These are phyloP conservation scores for Zanthoxylum bungeanum DNA, from an alignment of 345 rosid species.

Conservation along the genomic window DNA sequence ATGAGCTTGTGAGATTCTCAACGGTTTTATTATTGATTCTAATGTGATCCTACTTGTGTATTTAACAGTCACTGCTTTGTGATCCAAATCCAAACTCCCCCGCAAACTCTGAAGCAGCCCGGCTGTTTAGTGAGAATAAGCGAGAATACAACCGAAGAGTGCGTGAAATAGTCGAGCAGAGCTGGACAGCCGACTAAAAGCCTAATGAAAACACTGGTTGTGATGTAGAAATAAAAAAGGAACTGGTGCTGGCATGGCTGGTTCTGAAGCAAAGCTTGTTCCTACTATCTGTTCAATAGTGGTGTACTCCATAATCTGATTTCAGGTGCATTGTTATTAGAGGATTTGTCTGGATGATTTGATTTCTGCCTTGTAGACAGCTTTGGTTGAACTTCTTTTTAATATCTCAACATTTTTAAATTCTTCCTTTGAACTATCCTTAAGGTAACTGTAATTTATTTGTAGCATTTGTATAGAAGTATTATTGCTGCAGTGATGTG, in stretches of 20 bases:
- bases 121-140: conserved; percentile 79
- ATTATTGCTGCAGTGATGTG: not conserved
- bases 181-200: conserved; percentile 71
- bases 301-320: conserved; percentile 8
- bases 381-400: conserved; percentile 7
- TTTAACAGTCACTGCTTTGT: conserved; percentile 64
- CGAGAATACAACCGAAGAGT: conserved; percentile 75
- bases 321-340: conserved; percentile 15
- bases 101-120: conserved; percentile 82
- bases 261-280: not conserved
- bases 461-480: conserved; percentile 23
- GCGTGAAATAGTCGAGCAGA: conserved; percentile 71
- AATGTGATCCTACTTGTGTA: not conserved
- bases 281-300: not conserved
- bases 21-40: not conserved
- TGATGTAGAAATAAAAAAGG: not conserved
- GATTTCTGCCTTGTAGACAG: conserved; percentile 18
- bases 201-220: not conserved
- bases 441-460: not conserved
- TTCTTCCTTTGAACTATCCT: not conserved
- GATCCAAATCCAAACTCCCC: conserved; percentile 88
- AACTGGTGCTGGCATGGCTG: not conserved
- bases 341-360: conserved; percentile 17
- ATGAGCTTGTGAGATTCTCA: not conserved
- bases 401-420: not conserved